Evolutionary conservation across 768 basidiomycete species (phyloP), one percentile per base, ranked within the genome.

Genomic region (Gloeostereum incarnatum): DNA sequence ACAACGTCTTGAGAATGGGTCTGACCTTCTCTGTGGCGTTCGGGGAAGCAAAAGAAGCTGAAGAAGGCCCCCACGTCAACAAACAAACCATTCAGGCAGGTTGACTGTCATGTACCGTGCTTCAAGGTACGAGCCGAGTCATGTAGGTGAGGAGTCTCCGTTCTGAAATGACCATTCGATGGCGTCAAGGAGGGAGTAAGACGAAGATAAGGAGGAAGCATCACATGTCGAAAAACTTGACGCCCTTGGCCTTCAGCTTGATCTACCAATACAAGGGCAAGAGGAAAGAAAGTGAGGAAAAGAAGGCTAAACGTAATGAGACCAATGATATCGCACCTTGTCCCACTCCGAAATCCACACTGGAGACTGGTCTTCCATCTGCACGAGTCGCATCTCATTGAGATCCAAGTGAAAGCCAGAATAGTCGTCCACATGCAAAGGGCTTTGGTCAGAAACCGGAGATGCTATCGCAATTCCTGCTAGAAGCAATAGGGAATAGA

Each of bases 201-300:
- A 29, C 26, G 19, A 38, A 35, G 8, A 25, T 44, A 38, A 41
- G 20, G 26, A 35, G 43, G 35, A 23, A 27, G 29, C 45, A 66
- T 62, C 58, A 87, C 84, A 94, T 71, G 57, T 93, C 91, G 62
- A 93, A 85, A 69, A 92, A 93, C 38, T 73, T 81, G 61, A 78
- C 50, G 45, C 88, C 88, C 47, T 72, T 67, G 35, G 78, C 78
- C 59, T 85, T 93, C 43, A 78, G 71, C 50, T 76, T 63, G 44
- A 93, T 82, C 88, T 90, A 47, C 20, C 43, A 24, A 22, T 9
- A 29, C 18, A 22, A 25, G 33, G 22, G 38, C 40, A 29, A 40
- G 36, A 24, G 44, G 34, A 41, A 45, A 37, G 22, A 32, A 13
- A 38, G 16, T 35, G 34, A 32, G 18, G 34, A 20, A 35, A 22